A percentile compares a stretch with the other conserved stretches of the same genome.
Conservation (phyloP, 139 green algal species). For the Chlorella vulgaris region DNA sequence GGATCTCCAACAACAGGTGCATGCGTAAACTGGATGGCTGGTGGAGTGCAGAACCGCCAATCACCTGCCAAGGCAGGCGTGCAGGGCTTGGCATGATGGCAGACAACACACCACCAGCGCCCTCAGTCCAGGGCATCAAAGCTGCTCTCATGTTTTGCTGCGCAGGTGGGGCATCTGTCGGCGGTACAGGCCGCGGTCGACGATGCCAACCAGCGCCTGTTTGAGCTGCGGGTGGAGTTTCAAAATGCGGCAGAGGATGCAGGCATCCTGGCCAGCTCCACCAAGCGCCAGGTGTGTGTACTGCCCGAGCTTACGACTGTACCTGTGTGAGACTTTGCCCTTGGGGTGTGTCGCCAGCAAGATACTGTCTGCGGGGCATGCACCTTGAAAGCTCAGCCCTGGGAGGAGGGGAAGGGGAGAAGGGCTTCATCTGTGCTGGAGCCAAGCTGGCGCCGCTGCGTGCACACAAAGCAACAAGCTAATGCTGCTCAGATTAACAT, state of each 20-base stretch:
- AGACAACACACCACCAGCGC: too few relatives aligned
- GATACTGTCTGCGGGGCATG: too few relatives aligned
- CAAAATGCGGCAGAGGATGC: slow-evolving; percentile 16
- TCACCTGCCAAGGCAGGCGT: neutral
- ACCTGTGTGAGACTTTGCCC: neutral
- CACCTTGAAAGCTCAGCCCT: too few relatives aligned
- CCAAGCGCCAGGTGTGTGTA: slow-evolving; percentile 20
- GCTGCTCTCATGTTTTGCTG: neutral
- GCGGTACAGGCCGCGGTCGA: neutral
- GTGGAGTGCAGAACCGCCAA: neutral
- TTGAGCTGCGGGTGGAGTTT: slow-evolving; percentile 29
- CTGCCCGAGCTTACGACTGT: neutral
- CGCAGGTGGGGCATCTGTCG: neutral
- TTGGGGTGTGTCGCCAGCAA: too few relatives aligned
- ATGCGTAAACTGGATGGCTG: too few relatives aligned
- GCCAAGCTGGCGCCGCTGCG: too few relatives aligned
- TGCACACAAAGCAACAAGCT: too few relatives aligned
- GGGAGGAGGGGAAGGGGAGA: too few relatives aligned
- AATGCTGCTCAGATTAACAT: neutral
- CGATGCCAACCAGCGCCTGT: slow-evolving; percentile 20
- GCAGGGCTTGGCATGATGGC: neutral
- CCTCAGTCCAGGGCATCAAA: too few relatives aligned
- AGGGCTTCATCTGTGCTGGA: too few relatives aligned
- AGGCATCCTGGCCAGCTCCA: neutral
- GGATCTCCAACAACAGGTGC: slow-evolving; percentile 12